Evolutionary conservation across 768 basidiomycete genomes (phyloP), one percentile per base, ranked within the genome.

Genomic region (Dioszegia aurantiaca): DNA sequence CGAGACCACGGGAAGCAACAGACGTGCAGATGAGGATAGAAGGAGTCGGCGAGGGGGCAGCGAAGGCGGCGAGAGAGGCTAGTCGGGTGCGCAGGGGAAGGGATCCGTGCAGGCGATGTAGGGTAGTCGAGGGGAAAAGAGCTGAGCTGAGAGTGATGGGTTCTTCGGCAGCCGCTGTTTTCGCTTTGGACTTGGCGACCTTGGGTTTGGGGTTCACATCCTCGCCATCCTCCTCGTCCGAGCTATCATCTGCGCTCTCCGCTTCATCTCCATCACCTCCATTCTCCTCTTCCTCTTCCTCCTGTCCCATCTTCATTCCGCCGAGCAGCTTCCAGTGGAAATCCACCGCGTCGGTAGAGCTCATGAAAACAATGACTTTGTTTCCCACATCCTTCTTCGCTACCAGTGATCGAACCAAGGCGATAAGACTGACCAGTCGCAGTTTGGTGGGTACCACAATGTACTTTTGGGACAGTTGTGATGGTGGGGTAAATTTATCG

Each of bases 261-360:
- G 72, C 69, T 4, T 61, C 67, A 2, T 55, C 58, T n/a, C 59
- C 67, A 2, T 55, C 58, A 17, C 57, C 60, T 16, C 42, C 58
- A 0, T 37, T 47, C 10, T 47, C 69, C 8, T 55, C 61, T 28
- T 51, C 57, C 4, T 56, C 41, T 17, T 43, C 57, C 26, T 70
- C 57, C 9, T 65, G 78, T 8, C 81, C 83, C 88, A 94, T 92
- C 4, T 77, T 68, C 19, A 89, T 80, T 4, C 85, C 83, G 0
- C 86, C 87, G 0, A 98, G 77, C 21, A 97, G 79, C 48, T 82
- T 83, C 90, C 90, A 98, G 72, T 94, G 91, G 69, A 90, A 97
- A 75, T 99, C 94, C 17, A 99, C 95, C 2, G 95, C 93, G 77
- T 97, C 94, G 4, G 92, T 98, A 69, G 91, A 97, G 65, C 89